These are phyloP conservation scores for Myrica gale DNA, from an alignment of 306 rosid species.

Conservation along the genomic window DNA sequence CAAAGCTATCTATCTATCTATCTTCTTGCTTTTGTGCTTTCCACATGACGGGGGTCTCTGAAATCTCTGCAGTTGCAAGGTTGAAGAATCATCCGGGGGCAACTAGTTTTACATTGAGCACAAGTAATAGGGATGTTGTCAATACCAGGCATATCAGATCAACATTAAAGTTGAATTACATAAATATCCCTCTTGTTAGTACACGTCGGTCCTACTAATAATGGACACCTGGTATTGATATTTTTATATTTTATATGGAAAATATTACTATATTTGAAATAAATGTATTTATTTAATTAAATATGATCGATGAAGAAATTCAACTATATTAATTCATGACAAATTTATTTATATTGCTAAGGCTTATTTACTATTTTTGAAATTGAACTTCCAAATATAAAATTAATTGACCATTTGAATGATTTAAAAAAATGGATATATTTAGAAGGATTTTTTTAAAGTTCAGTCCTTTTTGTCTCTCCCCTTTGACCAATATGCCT, in stretches of 20 bases:
- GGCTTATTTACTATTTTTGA: too few species aligned
- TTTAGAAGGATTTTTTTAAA: too few species aligned
- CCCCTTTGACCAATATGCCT: too few species aligned
- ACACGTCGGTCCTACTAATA: neutral
- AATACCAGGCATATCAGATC: neutral
- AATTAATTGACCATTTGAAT: too few species aligned
- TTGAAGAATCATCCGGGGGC: conserved; percentile 69
- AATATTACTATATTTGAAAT: neutral
- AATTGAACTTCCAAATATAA: too few species aligned
- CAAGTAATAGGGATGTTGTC: conserved; percentile 61
- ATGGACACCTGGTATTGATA: neutral
- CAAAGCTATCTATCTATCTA: neutral
- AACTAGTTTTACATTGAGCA: conserved; percentile 50
- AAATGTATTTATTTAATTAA: neutral
- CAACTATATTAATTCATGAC: neutral
- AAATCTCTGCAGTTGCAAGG: conserved; percentile 63
- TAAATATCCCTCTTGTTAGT: neutral
- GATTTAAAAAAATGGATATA: too few species aligned
- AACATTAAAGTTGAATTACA: neutral
- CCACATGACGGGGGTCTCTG: conserved; percentile 20
- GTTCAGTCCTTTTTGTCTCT: too few species aligned
- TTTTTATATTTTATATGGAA: neutral
- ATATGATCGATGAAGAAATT: neutral
- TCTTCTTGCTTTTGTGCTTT: conserved; percentile 12
- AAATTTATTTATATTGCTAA: neutral